Percentiles rank a stretch among this genome's conserved stretches.
Conservation (phyloP, 2,329 filamentous ascomycete species). For the Xylaria sp. region DNA sequence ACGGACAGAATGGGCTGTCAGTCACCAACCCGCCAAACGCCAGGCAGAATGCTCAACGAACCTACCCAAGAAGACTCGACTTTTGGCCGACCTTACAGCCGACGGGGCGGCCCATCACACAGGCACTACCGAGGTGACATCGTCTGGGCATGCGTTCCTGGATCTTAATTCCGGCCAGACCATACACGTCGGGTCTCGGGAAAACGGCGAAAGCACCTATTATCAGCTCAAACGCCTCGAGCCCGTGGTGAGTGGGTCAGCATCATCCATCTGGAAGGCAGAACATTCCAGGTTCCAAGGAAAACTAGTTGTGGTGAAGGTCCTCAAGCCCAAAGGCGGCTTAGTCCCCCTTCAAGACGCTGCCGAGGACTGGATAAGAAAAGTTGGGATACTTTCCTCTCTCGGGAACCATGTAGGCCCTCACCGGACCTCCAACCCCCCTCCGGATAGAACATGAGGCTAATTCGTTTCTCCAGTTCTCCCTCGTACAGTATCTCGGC, state of each 20-base stretch:
- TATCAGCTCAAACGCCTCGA: slow-evolving; percentile 11
- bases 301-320: slow-evolving; percentile 11
- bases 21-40: slow-evolving; percentile 7
- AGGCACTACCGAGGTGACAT: no score
- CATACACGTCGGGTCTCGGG: slow-evolving; percentile 1
- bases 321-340: slow-evolving; percentile 3
- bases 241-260: background rate
- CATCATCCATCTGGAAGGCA: background rate
- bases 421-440: background rate
- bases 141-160: slow-evolving; percentile 10
- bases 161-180: background rate
- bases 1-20: background rate
- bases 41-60: background rate
- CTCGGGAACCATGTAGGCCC: slow-evolving; percentile 23
- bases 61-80: slow-evolving; percentile 1
- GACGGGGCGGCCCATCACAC: background rate
- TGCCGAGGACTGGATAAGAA: slow-evolving; percentile 19
- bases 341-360: no score
- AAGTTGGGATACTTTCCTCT: slow-evolving; percentile 17
- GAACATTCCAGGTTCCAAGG: slow-evolving; percentile 9
- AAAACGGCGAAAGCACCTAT: background rate
- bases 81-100: background rate
- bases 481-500: slow-evolving; percentile 9
- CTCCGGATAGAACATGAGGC: background rate
- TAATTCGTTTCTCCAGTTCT: slow-evolving; percentile 10